phyloP scores from a whole-genome alignment of 768 basidiomycete genomes.

The Chalciporus chontae region DNA sequence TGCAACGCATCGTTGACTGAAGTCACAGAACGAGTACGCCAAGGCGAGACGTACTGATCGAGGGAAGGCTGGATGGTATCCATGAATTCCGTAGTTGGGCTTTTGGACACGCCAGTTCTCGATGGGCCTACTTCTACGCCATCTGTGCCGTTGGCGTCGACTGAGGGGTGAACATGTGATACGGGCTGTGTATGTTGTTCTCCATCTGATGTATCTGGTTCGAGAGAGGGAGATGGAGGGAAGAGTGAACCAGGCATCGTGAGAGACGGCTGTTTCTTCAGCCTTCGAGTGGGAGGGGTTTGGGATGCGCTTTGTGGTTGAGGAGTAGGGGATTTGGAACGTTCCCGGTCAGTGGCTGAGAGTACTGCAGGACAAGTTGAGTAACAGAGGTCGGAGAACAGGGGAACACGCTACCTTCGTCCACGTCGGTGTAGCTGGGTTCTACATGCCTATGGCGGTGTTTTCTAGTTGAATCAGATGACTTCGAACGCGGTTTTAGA shows the following conservation, averaged over 20 bases:
- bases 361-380: slow-evolving; percentile 19
- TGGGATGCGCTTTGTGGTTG: slow-evolving; percentile 8
- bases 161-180: background rate
- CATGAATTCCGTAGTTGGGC: background rate
- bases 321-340: slow-evolving; percentile 18
- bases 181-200: background rate
- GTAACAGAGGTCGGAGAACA: background rate
- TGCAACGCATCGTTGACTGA: slow-evolving; percentile 50
- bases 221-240: slow-evolving; percentile 66
- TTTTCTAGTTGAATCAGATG: slow-evolving; percentile 11
- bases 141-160: background rate
- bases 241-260: slow-evolving; percentile 82
- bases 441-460: background rate
- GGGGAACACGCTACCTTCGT: slow-evolving; percentile 16
- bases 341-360: slow-evolving; percentile 19
- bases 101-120: slow-evolving; percentile 2
- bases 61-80: slow-evolving; percentile 5
- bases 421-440: background rate
- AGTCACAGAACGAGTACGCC: slow-evolving; percentile 32
- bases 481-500: slow-evolving; percentile 20
- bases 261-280: slow-evolving; percentile 37
- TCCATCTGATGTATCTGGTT: slow-evolving; percentile 36
- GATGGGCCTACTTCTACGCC: slow-evolving; percentile 19
- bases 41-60: slow-evolving; percentile 25
- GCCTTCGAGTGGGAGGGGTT: slow-evolving; percentile 31